Base-by-base conservation (phyloP, 2,329 filamentous ascomycete species). In the Pyricularia sp. region DNA sequence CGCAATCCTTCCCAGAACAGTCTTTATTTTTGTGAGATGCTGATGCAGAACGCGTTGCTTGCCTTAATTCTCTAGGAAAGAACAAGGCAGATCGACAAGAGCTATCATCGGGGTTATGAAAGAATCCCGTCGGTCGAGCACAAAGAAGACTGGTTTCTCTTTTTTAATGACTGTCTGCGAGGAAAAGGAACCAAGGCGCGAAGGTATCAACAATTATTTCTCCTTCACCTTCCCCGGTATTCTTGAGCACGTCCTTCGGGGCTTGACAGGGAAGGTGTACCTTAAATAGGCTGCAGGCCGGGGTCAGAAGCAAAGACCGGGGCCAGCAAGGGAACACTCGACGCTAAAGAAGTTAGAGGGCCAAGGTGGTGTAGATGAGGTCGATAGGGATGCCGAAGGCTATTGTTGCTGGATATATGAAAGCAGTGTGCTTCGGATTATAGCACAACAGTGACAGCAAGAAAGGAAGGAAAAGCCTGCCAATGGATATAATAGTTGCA, bases 221-320 rank as follows among this genome's bases (percentile, higher is more conserved):
- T 61, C 58, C 58, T 25, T 61, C 58, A 61, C 58, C 23, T 26
- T 26, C 58, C 58, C 23, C n/a, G 25, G 25, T 61, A 25, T 61
- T 61, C 58, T 55, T 61, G 58, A 61, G 58, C 23, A 26, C 58
- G 58, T 61, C 25, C 58, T 61, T 26, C n/a, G 58, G 58, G 25
- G 23, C 58, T 23, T 26, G 58, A 61, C 58, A 61, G 23, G 58
- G 58, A 61, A 61, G 58, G 58, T 61, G 58, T 61, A 61, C 23
- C 58, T 61, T 61, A 61, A 61, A 61, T 61, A 61, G 58, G 58
- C 58, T 61, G 58, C 58, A 26, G n/a, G 58, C 58, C 58, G 58
- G 58, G 58, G 58, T 25, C 25, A 25, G 14, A 61, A 61, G 58
- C 20, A 61, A 61, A 61, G 58, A 61, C 58, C 10, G 23, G 58